Percentiles rank a stretch among this genome's conserved stretches.
Conservation (phyloP, 73 alveolate species). For the Symbiodinium pilosum region DNA sequence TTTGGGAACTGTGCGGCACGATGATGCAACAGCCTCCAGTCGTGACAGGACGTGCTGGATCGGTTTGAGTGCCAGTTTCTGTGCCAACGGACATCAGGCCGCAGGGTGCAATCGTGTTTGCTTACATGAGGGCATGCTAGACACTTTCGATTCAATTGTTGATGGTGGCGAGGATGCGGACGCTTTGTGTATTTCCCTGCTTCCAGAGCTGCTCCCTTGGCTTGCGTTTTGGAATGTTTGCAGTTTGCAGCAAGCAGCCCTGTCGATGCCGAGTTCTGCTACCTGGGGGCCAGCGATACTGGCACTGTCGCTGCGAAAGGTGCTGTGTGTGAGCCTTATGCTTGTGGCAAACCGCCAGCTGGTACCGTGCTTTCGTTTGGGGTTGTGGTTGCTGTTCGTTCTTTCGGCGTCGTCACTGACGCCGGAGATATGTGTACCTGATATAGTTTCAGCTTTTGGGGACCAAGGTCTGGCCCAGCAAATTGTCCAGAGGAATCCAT, state of each 20-base stretch:
- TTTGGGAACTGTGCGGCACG: not conserved
- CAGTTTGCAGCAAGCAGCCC: not conserved
- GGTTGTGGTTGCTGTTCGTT: too few relatives aligned
- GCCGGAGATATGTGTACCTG: too few relatives aligned
- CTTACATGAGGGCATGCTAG: not conserved
- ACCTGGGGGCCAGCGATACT: conserved; percentile 30
- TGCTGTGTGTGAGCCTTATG: conserved; percentile 39
- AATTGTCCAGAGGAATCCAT: conserved; percentile 29
- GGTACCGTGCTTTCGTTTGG: too few relatives aligned
- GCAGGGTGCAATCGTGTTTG: not conserved
- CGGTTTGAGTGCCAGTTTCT: conserved; percentile 76
- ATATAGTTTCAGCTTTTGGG: too few relatives aligned
- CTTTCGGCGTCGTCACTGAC: too few relatives aligned
- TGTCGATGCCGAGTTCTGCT: conserved; percentile 57
- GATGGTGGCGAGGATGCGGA: not conserved
- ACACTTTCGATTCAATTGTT: too few relatives aligned
- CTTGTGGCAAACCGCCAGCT: not conserved
- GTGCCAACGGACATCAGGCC: conserved; percentile 52
- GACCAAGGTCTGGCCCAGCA: conserved; percentile 60
- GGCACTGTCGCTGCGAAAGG: conserved; percentile 34
- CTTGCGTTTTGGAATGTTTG: not conserved
- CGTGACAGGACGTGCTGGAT: conserved; percentile 51
- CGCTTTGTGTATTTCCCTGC: not conserved
- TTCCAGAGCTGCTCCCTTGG: not conserved
- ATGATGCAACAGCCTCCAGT: not conserved